A percentile compares a stretch with the other conserved stretches of the same genome.
Evolutionary conservation across 306 rosid species (phyloP).

Genomic region (Leucaena leucocephala): DNA sequence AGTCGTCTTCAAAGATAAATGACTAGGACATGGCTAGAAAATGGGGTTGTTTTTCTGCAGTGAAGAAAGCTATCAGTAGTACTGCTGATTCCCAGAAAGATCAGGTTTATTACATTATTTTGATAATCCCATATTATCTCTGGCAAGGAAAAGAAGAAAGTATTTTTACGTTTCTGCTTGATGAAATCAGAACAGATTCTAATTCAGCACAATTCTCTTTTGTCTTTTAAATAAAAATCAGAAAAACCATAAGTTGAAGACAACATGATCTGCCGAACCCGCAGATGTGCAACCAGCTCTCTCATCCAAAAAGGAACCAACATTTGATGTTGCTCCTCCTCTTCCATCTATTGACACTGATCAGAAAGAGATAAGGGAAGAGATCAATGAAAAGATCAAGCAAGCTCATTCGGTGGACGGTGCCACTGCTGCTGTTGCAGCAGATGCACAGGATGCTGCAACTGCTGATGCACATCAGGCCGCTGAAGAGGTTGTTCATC

Average conservation of each 20-base stretch:
- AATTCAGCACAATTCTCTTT: slow-evolving; percentile 9
- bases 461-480: slow-evolving; percentile 73
- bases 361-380: no score
- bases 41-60: slow-evolving; percentile 82
- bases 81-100: slow-evolving; percentile 69
- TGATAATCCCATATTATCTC: neutral
- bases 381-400: slow-evolving; percentile 58
- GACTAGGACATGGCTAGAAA: slow-evolving; percentile 74
- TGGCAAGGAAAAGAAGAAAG: neutral
- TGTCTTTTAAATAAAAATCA: slow-evolving; percentile 20
- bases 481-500: slow-evolving; percentile 74
- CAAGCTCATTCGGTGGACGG: slow-evolving; percentile 69
- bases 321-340: slow-evolving; percentile 40
- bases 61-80: slow-evolving; percentile 67
- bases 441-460: slow-evolving; percentile 68
- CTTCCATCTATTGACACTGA: slow-evolving; percentile 41
- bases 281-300: slow-evolving; percentile 36
- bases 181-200: slow-evolving; percentile 18
- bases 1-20: slow-evolving; percentile 35
- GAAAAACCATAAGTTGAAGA: slow-evolving; percentile 66
- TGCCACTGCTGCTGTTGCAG: slow-evolving; percentile 55
- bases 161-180: neutral
- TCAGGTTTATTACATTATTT: slow-evolving; percentile 53
- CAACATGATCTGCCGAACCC: slow-evolving; percentile 63
- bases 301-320: slow-evolving; percentile 23